These are phyloP conservation scores for Albugo laibachii DNA, from an alignment of 352 stramenopile species.

Conservation along the genomic window DNA sequence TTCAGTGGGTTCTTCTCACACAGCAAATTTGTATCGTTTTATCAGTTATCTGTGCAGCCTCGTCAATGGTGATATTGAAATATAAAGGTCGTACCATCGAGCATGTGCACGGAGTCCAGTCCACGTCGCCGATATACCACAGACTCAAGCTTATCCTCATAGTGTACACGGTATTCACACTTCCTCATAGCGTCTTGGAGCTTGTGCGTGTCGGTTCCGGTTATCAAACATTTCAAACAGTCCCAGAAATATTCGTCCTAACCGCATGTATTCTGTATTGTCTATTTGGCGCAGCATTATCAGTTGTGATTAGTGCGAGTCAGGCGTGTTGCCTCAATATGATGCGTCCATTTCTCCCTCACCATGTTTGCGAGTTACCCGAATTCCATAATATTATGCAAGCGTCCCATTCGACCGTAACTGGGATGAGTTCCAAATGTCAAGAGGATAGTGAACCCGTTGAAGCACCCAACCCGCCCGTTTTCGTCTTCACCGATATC, in stretches of 20 bases:
- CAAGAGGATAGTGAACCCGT: no score
- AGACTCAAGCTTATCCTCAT: slow-evolving; percentile 17
- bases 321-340: slow-evolving; percentile 35
- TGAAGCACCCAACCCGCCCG: not conserved
- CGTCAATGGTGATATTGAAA: slow-evolving; percentile 21
- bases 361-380: slow-evolving; percentile 30
- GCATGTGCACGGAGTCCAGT: slow-evolving; percentile 17
- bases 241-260: slow-evolving; percentile 35
- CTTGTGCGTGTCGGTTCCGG: slow-evolving; percentile 19
- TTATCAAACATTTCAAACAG: slow-evolving; percentile 15
- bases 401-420: no score
- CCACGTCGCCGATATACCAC: slow-evolving; percentile 30
- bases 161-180: slow-evolving; percentile 37
- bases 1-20: slow-evolving; percentile 19
- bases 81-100: slow-evolving; percentile 26
- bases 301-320: slow-evolving; percentile 37
- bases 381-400: slow-evolving; percentile 12
- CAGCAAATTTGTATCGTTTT: slow-evolving; percentile 19
- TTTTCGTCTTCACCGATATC: slow-evolving; percentile 54
- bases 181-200: slow-evolving; percentile 37
- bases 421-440: no score
- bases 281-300: slow-evolving; percentile 33
- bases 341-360: slow-evolving; percentile 23
- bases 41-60: slow-evolving; percentile 15
- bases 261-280: slow-evolving; percentile 38